Conservation (phyloP, 83 land plant species). For the Larix sibirica region DNA sequence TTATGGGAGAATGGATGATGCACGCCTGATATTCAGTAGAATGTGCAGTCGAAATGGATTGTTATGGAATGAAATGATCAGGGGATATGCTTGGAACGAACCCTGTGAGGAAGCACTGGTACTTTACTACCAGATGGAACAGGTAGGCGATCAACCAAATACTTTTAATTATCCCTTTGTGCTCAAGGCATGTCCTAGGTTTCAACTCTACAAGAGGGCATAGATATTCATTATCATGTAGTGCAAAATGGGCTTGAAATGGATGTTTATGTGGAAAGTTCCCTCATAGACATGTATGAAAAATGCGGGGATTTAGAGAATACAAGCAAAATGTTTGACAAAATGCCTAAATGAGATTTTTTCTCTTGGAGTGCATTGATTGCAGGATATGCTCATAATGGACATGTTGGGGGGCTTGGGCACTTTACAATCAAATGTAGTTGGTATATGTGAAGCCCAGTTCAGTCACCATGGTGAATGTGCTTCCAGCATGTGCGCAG, state of each 20-base stretch:
- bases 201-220: constrained; percentile 19
- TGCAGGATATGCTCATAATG: constrained; percentile 34
- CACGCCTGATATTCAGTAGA: not conserved
- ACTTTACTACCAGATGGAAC: not conserved
- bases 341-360: constrained; percentile 19
- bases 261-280: constrained; percentile 14
- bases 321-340: constrained; percentile 30
- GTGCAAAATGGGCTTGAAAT: constrained; percentile 23
- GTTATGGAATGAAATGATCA: constrained; percentile 13
- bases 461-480: constrained; percentile 27
- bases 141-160: constrained; percentile 18
- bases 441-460: constrained; percentile 20
- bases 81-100: not conserved
- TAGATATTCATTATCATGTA: constrained; percentile 18
- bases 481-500: constrained; percentile 34
- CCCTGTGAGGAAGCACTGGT: not conserved
- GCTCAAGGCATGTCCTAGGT: constrained; percentile 28
- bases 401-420: constrained; percentile 15
- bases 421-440: constrained; percentile 30
- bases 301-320: constrained; percentile 23
- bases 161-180: constrained; percentile 32
- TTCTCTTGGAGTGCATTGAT: constrained; percentile 37
- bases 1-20: not conserved
- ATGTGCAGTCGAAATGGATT: not conserved
- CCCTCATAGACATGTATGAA: constrained; percentile 40